Conservation (phyloP, 1,139 yeast species). For the Candida tropicalis region DNA sequence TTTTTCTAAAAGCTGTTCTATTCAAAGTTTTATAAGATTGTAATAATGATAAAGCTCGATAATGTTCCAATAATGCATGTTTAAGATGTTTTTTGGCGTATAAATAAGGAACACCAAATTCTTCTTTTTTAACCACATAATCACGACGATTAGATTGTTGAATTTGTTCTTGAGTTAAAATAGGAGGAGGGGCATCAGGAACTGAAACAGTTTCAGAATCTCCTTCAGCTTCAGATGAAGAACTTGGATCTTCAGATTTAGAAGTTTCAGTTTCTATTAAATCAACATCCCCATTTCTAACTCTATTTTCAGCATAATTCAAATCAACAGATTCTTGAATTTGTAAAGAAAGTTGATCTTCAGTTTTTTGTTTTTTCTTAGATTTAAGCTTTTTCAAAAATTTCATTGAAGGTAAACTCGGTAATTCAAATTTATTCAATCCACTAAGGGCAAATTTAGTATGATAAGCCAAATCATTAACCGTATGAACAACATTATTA, state of each 20-base stretch:
- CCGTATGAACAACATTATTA: conserved; percentile 23
- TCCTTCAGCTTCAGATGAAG: conserved; percentile 21
- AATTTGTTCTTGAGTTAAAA: conserved; percentile 20
- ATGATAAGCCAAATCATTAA: conserved; percentile 35
- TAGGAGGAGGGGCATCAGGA: conserved; percentile 13
- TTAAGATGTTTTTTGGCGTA: conserved; percentile 77
- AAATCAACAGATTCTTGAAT: conserved; percentile 23
- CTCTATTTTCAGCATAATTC: conserved; percentile 42
- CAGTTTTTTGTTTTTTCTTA: conserved; percentile 6
- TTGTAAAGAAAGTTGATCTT: conserved; percentile 21
- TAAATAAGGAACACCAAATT: conserved; percentile 59
- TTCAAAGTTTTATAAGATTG: conserved; percentile 77
- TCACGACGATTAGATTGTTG: conserved; percentile 31
- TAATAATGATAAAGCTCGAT: conserved; percentile 75
- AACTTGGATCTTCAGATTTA: conserved; percentile 15
- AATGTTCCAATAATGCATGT: conserved; percentile 76
- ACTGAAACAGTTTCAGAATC: conserved; percentile 10
- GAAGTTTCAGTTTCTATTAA: conserved; percentile 15
- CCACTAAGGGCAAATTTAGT: conserved; percentile 35
- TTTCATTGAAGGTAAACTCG: conserved; percentile 55
- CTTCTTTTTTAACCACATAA: conserved; percentile 31
- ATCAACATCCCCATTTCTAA: conserved; percentile 38
- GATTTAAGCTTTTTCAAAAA: conserved; percentile 36
- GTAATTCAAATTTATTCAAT: conserved; percentile 52
- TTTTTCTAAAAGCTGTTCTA: conserved; percentile 85